Evolutionary conservation across 768 basidiomycete species (phyloP).

Genomic region (Butyriboletus loyo): DNA sequence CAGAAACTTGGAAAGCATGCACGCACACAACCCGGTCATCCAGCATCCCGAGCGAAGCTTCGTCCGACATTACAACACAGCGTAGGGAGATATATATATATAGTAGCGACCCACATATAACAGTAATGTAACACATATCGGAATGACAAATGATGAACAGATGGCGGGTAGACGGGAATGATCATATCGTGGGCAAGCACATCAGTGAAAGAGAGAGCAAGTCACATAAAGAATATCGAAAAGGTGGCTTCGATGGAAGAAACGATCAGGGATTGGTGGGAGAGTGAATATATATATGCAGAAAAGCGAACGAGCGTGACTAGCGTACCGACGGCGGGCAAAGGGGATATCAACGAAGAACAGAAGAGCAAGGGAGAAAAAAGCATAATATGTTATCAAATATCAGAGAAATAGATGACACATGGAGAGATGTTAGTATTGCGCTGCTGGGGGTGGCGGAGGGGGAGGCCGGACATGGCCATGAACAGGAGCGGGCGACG

Average conservation of each 20-base stretch:
- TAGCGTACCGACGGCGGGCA: background rate
- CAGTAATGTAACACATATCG: conserved; percentile 1
- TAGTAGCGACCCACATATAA: background rate
- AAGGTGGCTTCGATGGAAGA: background rate
- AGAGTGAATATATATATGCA: background rate
- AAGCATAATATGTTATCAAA: conserved; percentile 20
- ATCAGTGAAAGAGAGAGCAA: too few species aligned
- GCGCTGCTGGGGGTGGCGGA: conserved; percentile 10
- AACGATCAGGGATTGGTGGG: background rate
- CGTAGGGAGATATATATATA: background rate
- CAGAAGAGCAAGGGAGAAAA: background rate
- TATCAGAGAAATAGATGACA: conserved; percentile 4
- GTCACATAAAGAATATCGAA: background rate
- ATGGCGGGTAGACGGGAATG: background rate
- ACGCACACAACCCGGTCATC: background rate
- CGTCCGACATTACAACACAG: conserved; percentile 8
- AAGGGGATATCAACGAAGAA: conserved; percentile 5
- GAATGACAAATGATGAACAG: background rate
- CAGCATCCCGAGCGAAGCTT: too few species aligned
- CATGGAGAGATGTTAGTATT: conserved; percentile 7
- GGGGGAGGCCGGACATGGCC: conserved; percentile 4
- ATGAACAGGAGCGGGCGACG: conserved; percentile 3
- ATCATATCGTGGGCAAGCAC: background rate
- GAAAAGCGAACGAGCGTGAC: background rate
- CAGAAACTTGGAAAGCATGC: too few species aligned